phyloP scores from a whole-genome alignment of 768 basidiomycete genomes.

The Coprinopsis cinerea region DNA sequence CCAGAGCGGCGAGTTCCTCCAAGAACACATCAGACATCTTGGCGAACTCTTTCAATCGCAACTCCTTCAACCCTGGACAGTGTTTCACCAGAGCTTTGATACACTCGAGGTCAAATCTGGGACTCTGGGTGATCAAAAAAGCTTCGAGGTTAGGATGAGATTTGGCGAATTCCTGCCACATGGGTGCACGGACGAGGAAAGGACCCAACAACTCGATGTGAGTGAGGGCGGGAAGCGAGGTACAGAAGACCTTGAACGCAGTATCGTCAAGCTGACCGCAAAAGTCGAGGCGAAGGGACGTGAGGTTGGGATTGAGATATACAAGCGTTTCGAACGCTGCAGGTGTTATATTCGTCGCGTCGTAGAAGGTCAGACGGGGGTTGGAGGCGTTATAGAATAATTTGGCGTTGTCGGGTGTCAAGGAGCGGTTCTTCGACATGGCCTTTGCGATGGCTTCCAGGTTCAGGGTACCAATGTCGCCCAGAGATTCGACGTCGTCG shows the following conservation, averaged over 20 bases:
- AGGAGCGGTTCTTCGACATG: slow-evolving; percentile 69
- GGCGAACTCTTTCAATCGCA: slow-evolving; percentile 78
- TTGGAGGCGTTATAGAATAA: slow-evolving; percentile 81
- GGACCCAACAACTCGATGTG: slow-evolving; percentile 82
- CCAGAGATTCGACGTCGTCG: slow-evolving; percentile 82
- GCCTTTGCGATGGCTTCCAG: slow-evolving; percentile 81
- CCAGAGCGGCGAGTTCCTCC: slow-evolving; percentile 40
- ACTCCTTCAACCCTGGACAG: slow-evolving; percentile 47
- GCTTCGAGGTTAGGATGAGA: slow-evolving; percentile 55
- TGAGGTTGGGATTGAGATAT: slow-evolving; percentile 79
- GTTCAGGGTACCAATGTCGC: slow-evolving; percentile 82
- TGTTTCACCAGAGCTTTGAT: slow-evolving; percentile 53
- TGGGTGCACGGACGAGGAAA: slow-evolving; percentile 68
- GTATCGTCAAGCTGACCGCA: slow-evolving; percentile 77
- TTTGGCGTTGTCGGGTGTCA: slow-evolving; percentile 77
- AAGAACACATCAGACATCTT: slow-evolving; percentile 63
- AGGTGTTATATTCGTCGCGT: slow-evolving; percentile 81
- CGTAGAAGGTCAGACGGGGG: slow-evolving; percentile 67
- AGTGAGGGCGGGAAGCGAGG: slow-evolving; percentile 57
- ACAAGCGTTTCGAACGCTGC: slow-evolving; percentile 66
- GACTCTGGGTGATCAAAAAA: slow-evolving; percentile 81
- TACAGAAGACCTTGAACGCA: slow-evolving; percentile 53
- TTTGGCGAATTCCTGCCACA: slow-evolving; percentile 74
- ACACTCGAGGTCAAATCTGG: slow-evolving; percentile 75
- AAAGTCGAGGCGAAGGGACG: slow-evolving; percentile 71